These are phyloP conservation scores for Aspergillus nidulans DNA, from an alignment of 495 filamentous ascomycete species.

Conservation along the genomic window DNA sequence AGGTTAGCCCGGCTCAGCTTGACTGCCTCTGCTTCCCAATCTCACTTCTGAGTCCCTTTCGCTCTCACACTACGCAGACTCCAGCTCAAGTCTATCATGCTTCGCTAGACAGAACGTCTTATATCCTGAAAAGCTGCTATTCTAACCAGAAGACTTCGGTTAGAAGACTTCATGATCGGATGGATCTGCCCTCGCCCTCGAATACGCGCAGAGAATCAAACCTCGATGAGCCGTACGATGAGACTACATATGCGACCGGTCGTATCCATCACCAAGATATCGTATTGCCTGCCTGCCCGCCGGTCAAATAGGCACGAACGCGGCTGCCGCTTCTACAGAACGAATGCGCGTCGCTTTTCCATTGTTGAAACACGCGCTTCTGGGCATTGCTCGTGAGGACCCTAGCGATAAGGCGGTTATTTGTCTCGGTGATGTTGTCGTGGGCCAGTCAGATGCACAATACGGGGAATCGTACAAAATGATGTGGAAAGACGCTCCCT, in stretches of 20 bases:
- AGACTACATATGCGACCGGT: background rate
- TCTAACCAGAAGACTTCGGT: too few species aligned
- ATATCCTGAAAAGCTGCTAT: too few species aligned
- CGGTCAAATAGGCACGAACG: background rate
- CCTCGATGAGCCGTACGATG: slow-evolving; percentile 5
- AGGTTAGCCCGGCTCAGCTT: too few species aligned
- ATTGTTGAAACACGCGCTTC: background rate
- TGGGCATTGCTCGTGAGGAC: background rate
- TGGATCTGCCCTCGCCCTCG: slow-evolving; percentile 1
- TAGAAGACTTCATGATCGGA: slow-evolving; percentile 1
- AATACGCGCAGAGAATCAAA: background rate
- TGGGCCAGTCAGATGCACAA: background rate
- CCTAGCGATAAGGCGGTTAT: background rate
- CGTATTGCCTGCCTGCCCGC: slow-evolving; percentile 1
- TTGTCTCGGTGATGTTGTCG: slow-evolving; percentile 1
- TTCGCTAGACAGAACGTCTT: too few species aligned
- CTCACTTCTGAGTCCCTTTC: too few species aligned
- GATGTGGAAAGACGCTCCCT: background rate
- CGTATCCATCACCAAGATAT: slow-evolving; percentile 6
- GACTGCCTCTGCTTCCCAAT: too few species aligned
- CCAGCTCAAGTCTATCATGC: too few species aligned
- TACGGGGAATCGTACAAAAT: slow-evolving; percentile 6
- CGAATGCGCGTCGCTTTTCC: background rate
- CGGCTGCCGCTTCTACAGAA: background rate
- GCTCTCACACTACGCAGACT: too few species aligned